Evolutionary conservation across 2,329 filamentous ascomycete species (phyloP).

Genomic region (Colletotrichum brevisporum): DNA sequence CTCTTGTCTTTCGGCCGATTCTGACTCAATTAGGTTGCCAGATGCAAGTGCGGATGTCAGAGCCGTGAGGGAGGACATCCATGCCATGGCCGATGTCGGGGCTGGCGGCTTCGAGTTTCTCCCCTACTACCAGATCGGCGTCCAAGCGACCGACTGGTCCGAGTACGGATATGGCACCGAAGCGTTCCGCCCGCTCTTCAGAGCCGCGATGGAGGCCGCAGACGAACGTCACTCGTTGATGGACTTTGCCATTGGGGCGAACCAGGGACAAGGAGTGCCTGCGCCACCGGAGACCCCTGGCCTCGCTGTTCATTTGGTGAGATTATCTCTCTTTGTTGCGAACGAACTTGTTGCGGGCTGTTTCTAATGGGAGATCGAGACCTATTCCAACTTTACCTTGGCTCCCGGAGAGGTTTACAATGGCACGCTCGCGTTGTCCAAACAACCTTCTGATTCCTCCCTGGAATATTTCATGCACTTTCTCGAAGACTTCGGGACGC

Average conservation of each 20-base stretch:
- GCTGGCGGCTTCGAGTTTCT: slow-evolving; percentile 46
- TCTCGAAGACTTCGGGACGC: not conserved
- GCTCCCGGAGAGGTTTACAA: slow-evolving; percentile 34
- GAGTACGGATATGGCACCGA: slow-evolving; percentile 58
- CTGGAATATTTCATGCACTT: slow-evolving; percentile 8
- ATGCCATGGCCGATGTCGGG: slow-evolving; percentile 25
- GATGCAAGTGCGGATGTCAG: not conserved
- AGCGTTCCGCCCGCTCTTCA: slow-evolving; percentile 44
- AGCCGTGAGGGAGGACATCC: not conserved
- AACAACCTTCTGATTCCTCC: not conserved
- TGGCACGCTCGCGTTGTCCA: slow-evolving; percentile 10
- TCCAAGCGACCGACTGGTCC: slow-evolving; percentile 45
- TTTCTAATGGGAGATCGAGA: slow-evolving; percentile 12
- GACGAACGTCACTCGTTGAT: slow-evolving; percentile 39
- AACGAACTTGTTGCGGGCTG: slow-evolving; percentile 6
- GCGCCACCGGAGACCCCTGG: slow-evolving; percentile 39
- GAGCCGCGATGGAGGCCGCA: slow-evolving; percentile 40
- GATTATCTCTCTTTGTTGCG: slow-evolving; percentile 7
- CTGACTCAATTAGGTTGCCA: too few relatives aligned
- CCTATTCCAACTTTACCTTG: slow-evolving; percentile 38
- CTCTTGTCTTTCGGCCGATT: too few relatives aligned
- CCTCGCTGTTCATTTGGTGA: slow-evolving; percentile 43
- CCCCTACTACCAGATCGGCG: slow-evolving; percentile 46
- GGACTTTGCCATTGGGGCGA: slow-evolving; percentile 45
- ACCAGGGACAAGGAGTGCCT: slow-evolving; percentile 45